Conservation (phyloP, 345 rosid genomes). For the Camelina neglecta region DNA sequence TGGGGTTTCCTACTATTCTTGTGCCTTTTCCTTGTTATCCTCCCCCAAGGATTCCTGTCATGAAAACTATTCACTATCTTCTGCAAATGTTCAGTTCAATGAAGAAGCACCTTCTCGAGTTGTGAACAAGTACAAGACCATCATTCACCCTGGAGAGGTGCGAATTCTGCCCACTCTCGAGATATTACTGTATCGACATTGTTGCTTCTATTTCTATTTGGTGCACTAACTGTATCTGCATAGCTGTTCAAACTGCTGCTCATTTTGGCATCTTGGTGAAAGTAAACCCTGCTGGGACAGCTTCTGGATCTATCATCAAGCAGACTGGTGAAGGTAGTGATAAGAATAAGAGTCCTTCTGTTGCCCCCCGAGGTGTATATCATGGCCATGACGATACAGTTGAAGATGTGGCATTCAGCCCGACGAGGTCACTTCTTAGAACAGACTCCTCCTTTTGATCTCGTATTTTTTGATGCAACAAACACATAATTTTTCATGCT, state of each 20-base stretch:
- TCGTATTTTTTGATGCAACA: conserved; percentile 38
- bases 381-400: conserved; percentile 95
- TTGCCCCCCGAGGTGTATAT: conserved; percentile 95
- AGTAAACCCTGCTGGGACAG: conserved; percentile 49
- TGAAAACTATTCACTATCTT: not conserved
- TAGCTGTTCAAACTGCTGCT: conserved; percentile 37
- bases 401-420: conserved; percentile 97
- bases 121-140: conserved; percentile 97
- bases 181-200: not conserved
- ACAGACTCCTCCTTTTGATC: conserved; percentile 9
- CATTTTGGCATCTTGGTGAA: not conserved
- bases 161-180: conserved; percentile 20
- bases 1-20: conserved; percentile 24
- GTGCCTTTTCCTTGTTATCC: not conserved
- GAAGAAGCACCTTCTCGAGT: conserved; percentile 99
- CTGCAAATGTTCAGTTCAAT: conserved; percentile 67
- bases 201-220: conserved; percentile 8
- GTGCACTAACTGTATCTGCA: conserved; percentile 2
- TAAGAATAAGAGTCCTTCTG: conserved; percentile 70
- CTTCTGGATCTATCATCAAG: conserved; percentile 77
- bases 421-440: conserved; percentile 71
- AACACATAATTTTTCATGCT: conserved; percentile 56
- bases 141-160: conserved; percentile 99
- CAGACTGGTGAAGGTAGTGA: conserved; percentile 73
- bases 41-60: not conserved